phyloP scores from a whole-genome alignment of 2,329 filamentous ascomycete species.

The Didymella exigua region DNA sequence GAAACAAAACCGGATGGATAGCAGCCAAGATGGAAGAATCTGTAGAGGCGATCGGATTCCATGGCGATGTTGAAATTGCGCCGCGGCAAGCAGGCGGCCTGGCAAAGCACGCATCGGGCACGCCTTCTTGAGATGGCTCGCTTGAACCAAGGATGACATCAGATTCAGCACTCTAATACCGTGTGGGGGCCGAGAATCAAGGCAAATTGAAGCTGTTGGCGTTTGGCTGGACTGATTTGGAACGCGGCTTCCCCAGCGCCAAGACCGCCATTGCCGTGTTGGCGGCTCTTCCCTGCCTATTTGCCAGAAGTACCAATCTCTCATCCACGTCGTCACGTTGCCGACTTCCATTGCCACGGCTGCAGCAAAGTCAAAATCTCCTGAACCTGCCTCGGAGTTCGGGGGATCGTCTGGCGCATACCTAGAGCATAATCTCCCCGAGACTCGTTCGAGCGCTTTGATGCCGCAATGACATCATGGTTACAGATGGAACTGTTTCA shows the following conservation, averaged over 20 bases:
- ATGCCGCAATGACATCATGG: constrained; percentile 13
- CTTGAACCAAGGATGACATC: constrained; percentile 11
- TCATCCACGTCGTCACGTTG: background rate
- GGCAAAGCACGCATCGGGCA: too few relatives aligned
- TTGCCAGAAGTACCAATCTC: constrained; percentile 5
- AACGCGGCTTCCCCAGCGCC: constrained; percentile 8
- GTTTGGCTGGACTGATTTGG: constrained; percentile 11
- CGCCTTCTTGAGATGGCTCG: constrained; percentile 10
- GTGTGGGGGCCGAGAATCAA: constrained; percentile 12
- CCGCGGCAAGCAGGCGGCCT: constrained; percentile 6
- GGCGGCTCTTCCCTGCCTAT: constrained; percentile 8
- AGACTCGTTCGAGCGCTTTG: background rate
- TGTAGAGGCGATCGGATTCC: background rate
- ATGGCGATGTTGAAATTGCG: constrained; percentile 5
- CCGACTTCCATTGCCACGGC: constrained; percentile 11
- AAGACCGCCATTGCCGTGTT: constrained; percentile 3
- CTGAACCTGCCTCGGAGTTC: constrained; percentile 1
- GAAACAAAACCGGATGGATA: background rate
- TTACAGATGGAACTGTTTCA: constrained; percentile 9
- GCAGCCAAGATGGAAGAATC: constrained; percentile 5
- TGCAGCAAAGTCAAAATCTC: background rate
- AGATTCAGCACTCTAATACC: constrained; percentile 7
- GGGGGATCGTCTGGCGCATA: background rate
- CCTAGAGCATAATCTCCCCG: background rate
- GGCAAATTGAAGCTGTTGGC: constrained; percentile 2